Evolutionary conservation across 805 yeast species (phyloP), one percentile per base, ranked within the genome.

Genomic region (Teunomyces cretensis): DNA sequence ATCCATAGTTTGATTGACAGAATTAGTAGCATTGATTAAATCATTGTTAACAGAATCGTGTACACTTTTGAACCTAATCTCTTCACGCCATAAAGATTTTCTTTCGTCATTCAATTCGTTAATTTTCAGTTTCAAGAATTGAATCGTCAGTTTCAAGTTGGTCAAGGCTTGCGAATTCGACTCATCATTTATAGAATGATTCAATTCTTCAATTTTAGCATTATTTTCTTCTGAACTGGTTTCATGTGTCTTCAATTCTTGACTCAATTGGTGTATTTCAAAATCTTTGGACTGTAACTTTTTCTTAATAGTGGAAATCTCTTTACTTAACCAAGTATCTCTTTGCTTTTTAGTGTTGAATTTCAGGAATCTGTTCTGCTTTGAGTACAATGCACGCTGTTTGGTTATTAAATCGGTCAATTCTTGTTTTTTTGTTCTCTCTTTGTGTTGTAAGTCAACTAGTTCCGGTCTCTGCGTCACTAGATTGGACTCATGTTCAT

Each of bases 61-160:
- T 12, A 81, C 65, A n/a, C 85, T 76, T 48, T 76, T 78, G 32
- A 77, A 64, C 53, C 80, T 81, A 40, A 86, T 81, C 53, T 88
- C 94, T 16, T 83, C 82, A 56, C 97, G 78, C 96, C 96, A 88
- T 9, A 84, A 65, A 7, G 64, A 66, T 57, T 86, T 89, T 54
- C 95, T 78, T 48, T 80, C 75, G 55, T 89, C 96, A 9, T 78
- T 73, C 22, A 80, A 70, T 2, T 58, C 63, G 15, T 68, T 62
- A 39, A 80, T 74, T 17, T 72, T 55, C 3, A 56, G 47, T 52
- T 75, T 82, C 15, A 76, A 53, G 0, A 75, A 73, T 19, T 65
- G 57, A 2, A 79, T 58, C 2, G 68, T 54, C 11, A 67, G 68
- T 41, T 68, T 55, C 32, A 45, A 57, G 31, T 42, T 54, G 36